Evolutionary conservation across 179 eudicot species (phyloP), one percentile per base, ranked within the genome.

Genomic region (Camellia oleifera): DNA sequence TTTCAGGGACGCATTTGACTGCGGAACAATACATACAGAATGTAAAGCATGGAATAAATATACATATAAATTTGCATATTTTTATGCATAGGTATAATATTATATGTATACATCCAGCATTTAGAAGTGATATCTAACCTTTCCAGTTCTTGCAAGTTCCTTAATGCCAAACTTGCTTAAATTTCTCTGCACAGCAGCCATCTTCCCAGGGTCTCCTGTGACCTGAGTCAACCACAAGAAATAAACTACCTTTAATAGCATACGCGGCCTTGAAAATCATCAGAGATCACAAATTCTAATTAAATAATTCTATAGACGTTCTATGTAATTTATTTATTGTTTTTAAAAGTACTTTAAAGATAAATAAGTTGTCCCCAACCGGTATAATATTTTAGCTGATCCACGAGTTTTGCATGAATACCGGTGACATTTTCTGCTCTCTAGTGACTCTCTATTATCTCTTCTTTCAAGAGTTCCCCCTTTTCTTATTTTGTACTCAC

Each of bases 181-280:
- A 84, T 90, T 95, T 88, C 91, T 93, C 79, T 81, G 84, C 44
- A 94, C 91, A 56, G 98, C 98, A 77, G 85, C 98, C 90, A 93
- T 84, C 84, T 95, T 95, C 42, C 99, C 99, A 62, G 99, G 98
- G 82, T 95, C 96, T 77, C 98, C 98, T 53, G 98, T 95, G 53
- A 93, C 93, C 98, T 95, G 76, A 67, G 76, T 48, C 61, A 85
- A 68, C 44, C 76, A 63, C 78, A 69, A 26, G 40, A 63, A 66
- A 2, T 63, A 7, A 61, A 17, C 14, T 12, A 12, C 10, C 26
- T 50, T 57, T 54, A 67, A 11, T 62, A 0, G 26, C 9, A 23
- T 18, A 10, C 0, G 4, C 6, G 26, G 63, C 32, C 63, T 73
- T 73, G 13, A 54, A 20, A 73, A 56, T 7, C 9, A 52, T 17